Evolutionary conservation across 371 early-diverging fungal genomes (phyloP), one percentile per base, ranked within the genome.

Genomic region (Nematocida displodere): DNA sequence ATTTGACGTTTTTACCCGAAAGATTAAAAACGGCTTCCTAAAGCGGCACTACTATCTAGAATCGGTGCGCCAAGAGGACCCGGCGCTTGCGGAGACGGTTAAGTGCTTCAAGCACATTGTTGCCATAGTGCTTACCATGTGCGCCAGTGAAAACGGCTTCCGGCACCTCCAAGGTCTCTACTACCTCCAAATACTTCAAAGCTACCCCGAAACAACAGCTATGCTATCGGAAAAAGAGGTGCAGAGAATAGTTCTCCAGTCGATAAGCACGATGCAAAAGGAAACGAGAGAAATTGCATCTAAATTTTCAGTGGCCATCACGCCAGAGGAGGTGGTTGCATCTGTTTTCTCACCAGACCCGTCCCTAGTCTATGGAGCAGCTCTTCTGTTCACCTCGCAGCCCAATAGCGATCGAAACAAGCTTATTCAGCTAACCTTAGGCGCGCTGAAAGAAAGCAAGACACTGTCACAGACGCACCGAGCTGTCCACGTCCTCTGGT

Each of bases 401-500:
- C 15, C 5, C 28, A 33, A 22, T 15, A 0, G 22, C 46, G 3
- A 15, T 59, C 44, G 48, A 22, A 29, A 59, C 15, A 39, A 49
- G 11, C 15, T 8, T 4, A 13, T 24, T 3, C 8, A 49, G 13
- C 13, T 67, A 15, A 22, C 28, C 15, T 28, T 20, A 15, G 11
- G 20, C 1, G 8, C 50, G 15, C 15, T n/a, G n/a, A n/a, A n/a
- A n/a, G n/a, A n/a, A n/a, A n/a, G n/a, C n/a, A n/a, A n/a, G n/a
- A n/a, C n/a, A 0, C 8, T n/a, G 34, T 13, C 11, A 7, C 13
- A 64, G 33, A 46, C 54, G 5, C 46, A 67, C 39, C 39, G 36
- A 5, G 59, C 37, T 5, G 50, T 67, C 11, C 47, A 56, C 36
- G 39, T 67, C 36, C 59, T 67, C 0, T 67, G 68, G 68, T 47